phyloP scores from a whole-genome alignment of 1,284 basidiomycete genomes.

The Spongiforma sp. region DNA sequence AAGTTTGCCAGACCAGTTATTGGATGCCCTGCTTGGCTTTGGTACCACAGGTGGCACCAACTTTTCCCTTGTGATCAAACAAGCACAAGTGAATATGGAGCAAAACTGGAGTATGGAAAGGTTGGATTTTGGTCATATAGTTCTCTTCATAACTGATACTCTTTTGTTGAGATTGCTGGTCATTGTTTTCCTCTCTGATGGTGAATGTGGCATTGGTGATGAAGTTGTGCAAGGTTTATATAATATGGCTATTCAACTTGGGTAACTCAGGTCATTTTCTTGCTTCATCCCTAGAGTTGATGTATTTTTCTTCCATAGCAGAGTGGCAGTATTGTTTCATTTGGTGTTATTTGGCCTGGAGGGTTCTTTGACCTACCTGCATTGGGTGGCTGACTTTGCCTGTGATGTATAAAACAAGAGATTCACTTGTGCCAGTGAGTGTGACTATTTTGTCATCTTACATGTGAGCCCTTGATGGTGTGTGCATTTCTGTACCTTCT shows the following conservation, averaged over 20 bases:
- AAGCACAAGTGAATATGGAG: conserved; percentile 48
- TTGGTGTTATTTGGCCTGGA: conserved; percentile 59
- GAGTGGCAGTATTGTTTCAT: conserved; percentile 64
- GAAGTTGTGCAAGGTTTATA: conserved; percentile 50
- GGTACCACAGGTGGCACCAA: conserved; percentile 49
- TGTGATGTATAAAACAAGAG: conserved; percentile 50
- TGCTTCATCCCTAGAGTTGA: neutral
- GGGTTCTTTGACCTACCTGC: conserved; percentile 40
- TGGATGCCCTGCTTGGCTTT: conserved; percentile 45
- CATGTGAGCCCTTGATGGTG: conserved; percentile 59
- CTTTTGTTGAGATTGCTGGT: conserved; percentile 53
- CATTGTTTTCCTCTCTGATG: conserved; percentile 70
- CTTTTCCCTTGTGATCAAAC: conserved; percentile 48
- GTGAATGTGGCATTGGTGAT: conserved; percentile 51
- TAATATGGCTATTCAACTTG: conserved; percentile 48
- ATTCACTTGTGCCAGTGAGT: conserved; percentile 45
- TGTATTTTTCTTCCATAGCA: conserved; percentile 38
- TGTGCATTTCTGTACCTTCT: conserved; percentile 17
- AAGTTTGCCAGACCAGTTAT: conserved; percentile 52
- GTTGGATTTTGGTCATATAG: conserved; percentile 32
- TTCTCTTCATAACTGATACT: neutral
- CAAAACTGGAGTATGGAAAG: conserved; percentile 60
- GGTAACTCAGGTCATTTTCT: conserved; percentile 40
- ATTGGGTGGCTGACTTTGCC: conserved; percentile 60
- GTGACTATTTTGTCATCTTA: conserved; percentile 54